Base-by-base conservation (phyloP, 192 early-diverging fungal species). In the Ambispora gerdemannii region DNA sequence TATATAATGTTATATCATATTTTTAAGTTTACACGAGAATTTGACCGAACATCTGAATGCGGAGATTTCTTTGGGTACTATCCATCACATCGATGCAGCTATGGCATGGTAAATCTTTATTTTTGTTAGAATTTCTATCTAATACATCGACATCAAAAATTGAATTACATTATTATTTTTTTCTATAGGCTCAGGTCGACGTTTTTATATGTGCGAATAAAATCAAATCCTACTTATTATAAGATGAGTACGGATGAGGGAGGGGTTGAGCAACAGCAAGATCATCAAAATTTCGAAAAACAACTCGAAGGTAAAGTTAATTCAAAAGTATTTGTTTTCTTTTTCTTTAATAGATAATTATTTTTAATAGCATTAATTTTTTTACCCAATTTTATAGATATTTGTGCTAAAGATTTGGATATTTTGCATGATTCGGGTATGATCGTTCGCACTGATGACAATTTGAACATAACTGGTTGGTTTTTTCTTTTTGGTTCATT, bases 1-100 rank as follows among this genome's bases (percentile, higher is more conserved):
- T 43, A 33, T 49, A 59, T 11, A 24, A 7, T 49, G 0, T 30
- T 17, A 13, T 0, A 47, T 38, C 0, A 59, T 31, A 4, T 27
- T n/a, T 19, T 38, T 50, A 34, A 80, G 79, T 49, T 68, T 81
- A 19, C 74, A 81, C 65, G 38, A 75, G 43, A 81, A 76, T 52
- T 68, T 92, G 52, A 84, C 84, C 56, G 90, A 92, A 70, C 87
- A 92, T 78, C 70, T 92, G n/a, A 87, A 90, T 80, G 84, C 90
- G 17, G 89, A 91, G 68, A 82, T 90, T 33, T 84, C 79, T 22
- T 64, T 89, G 7, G 85, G 83, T 11, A 82, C 86, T 8, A 84
- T 92, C 49, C 25, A 30, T 50, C 79, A 79, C 58, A 35, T 77
- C 2, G 58, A 75, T 22, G 63, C 70, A 25, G 83, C 78, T 22